Evolutionary conservation across 352 stramenopile species (phyloP), one percentile per base, ranked within the genome.

Genomic region (Phytophthora colocasiae): DNA sequence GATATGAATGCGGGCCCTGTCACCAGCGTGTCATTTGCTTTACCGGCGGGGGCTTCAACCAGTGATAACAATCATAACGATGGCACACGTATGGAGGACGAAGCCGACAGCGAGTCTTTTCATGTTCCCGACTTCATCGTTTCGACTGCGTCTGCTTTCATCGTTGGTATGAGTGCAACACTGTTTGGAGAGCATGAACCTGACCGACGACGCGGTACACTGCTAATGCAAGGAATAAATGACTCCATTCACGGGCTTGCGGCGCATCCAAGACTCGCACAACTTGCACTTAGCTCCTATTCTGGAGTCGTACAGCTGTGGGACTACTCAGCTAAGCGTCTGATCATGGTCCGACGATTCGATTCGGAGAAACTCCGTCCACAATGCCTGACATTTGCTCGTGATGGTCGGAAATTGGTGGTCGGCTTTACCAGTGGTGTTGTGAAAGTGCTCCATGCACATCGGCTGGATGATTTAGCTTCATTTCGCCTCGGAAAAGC

Each of bases 111-210:
- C 19, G 81, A 91, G 41, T 53, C 83, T 55, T 90, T 92, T 58
- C 56, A 80, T 0, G 78, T 96, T 6, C 93, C 95, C 1, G 92
- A 98, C 56, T 98, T 98, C 53, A 73, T 98, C 31, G 93, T 98
- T 4, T 85, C 80, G 10, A 98, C 95, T 1, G 75, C 77, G 0
- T 87, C 82, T 19, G 91, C 87, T 2, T 96, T 97, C 54, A 90
- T 97, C 65, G 86, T 98, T 4, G 88, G 88, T 4, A 84, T 97
- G 66, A 95, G 45, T 43, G 75, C 77, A 1, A 44, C 59, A 9
- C 64, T 96, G 27, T 98, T 98, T 55, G 88, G 82, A n/a, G 86
- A 97, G 68, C 76, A 97, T 54, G 83, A 95, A 29, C 58, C 85
- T 8, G 90, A 97, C 22, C 84, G 92, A 34, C 84, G 93, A 7